A percentile compares a stretch with the other conserved stretches of the same genome.
phyloP scores from a whole-genome alignment of 108 stramenopile species.

The Nitzschia sp. region DNA sequence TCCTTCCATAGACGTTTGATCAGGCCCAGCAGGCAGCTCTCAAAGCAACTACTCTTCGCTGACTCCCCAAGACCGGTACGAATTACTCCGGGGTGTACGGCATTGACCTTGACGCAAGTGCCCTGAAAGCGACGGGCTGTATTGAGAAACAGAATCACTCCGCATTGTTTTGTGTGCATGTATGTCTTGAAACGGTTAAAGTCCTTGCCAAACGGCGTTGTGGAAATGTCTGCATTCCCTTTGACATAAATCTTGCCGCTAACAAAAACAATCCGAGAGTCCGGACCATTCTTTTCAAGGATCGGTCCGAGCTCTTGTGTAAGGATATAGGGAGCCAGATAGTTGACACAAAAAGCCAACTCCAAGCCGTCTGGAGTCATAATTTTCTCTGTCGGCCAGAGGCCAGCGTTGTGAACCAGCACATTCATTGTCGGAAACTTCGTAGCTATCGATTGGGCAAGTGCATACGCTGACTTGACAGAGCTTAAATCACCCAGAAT shows the following conservation, averaged over 20 bases:
- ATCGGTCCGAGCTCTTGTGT: constrained; percentile 1
- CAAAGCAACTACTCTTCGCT: constrained; percentile 1
- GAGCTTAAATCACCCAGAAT: constrained; percentile 10
- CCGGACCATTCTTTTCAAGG: constrained; percentile 7
- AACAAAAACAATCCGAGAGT: constrained; percentile 12
- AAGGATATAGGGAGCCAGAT: constrained; percentile 12
- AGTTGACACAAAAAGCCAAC: constrained; percentile 14
- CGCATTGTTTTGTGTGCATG: constrained; percentile 5
- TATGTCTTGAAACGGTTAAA: neutral
- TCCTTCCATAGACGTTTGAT: neutral
- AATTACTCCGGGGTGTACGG: neutral
- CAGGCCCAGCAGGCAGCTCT: constrained; percentile 17
- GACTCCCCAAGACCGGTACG: constrained; percentile 4
- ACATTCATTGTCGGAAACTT: constrained; percentile 5
- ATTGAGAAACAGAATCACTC: constrained; percentile 1
- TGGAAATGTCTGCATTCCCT: constrained; percentile 3
- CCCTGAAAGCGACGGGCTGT: neutral
- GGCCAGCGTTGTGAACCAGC: constrained; percentile 21
- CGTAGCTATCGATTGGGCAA: neutral
- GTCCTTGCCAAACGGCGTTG: constrained; percentile 18
- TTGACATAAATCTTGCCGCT: neutral
- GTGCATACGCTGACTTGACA: neutral
- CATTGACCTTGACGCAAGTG: neutral
- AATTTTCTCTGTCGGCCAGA: neutral
- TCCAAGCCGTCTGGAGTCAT: constrained; percentile 18